These are phyloP conservation scores for Rhodotorula sp. DNA, from an alignment of 1,284 basidiomycete genomes.

Conservation along the genomic window DNA sequence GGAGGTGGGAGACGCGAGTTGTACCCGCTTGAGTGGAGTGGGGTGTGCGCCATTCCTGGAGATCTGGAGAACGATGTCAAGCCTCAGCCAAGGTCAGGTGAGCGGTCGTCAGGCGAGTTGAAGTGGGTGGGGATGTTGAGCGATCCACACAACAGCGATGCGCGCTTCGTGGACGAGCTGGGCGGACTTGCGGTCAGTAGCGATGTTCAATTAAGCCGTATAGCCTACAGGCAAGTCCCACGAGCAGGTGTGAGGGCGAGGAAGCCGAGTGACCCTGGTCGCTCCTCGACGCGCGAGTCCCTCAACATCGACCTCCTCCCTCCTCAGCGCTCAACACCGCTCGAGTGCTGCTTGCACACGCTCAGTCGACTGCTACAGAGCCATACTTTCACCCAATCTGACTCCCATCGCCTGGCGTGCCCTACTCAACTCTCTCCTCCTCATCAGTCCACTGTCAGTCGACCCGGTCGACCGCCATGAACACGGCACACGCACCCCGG, in stretches of 20 bases:
- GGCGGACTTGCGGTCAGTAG: no score
- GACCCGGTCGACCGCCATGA: not conserved
- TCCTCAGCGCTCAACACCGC: not conserved
- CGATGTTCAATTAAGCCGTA: no score
- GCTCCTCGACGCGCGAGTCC: conserved; percentile 8
- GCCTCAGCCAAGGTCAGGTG: not conserved
- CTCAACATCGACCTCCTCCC: conserved; percentile 11
- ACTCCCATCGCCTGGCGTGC: no score
- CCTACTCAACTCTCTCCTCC: not conserved
- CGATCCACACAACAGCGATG: no score
- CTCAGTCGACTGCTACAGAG: not conserved
- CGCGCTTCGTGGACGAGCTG: no score
- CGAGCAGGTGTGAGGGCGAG: not conserved
- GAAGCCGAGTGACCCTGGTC: not conserved
- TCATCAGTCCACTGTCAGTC: not conserved
- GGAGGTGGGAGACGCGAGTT: conserved; percentile 1
- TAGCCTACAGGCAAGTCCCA: not conserved
- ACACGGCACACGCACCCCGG: conserved; percentile 57
- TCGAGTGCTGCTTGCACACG: not conserved
- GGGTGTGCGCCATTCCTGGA: not conserved
- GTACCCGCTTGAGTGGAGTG: not conserved
- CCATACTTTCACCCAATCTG: no score
- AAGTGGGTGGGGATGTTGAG: not conserved
- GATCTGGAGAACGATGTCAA: not conserved
- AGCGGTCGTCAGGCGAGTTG: not conserved